phyloP scores from a whole-genome alignment of 106 monocot species.

The Dioscorea zingiberensis region DNA sequence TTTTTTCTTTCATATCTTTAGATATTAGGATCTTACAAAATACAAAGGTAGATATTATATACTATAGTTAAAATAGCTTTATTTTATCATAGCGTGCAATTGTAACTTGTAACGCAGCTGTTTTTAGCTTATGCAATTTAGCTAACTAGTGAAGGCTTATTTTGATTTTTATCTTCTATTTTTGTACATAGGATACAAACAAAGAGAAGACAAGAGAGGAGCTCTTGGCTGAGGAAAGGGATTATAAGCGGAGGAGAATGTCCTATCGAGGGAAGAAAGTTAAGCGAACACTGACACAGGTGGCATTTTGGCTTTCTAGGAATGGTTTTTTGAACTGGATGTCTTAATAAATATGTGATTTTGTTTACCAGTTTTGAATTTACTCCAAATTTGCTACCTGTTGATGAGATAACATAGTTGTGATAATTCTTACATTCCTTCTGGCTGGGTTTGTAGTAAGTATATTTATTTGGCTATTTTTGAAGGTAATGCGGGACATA shows the following conservation, averaged over 20 bases:
- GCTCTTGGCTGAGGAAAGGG: conserved; percentile 92
- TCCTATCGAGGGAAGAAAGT: conserved; percentile 97
- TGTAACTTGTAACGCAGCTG: background rate
- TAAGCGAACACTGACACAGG: conserved; percentile 77
- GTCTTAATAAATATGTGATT: background rate
- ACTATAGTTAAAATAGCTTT: background rate
- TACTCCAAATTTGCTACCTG: background rate
- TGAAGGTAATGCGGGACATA: conserved; percentile 78
- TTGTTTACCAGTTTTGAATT: background rate
- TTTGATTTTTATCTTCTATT: background rate
- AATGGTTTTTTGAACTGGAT: background rate
- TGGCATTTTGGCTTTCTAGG: conserved; percentile 1
- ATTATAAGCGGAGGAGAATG: conserved; percentile 93
- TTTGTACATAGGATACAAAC: conserved; percentile 30
- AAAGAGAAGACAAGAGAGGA: conserved; percentile 81
- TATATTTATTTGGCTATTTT: background rate
- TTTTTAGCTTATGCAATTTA: too few relatives aligned
- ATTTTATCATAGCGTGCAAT: background rate
- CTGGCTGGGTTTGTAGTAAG: background rate
- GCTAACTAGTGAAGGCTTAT: too few relatives aligned
- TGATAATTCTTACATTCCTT: background rate
- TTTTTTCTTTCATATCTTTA: too few relatives aligned
- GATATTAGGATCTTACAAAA: too few relatives aligned
- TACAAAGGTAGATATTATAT: too few relatives aligned
- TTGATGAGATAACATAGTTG: background rate